Base-by-base conservation (phyloP, 2,329 filamentous ascomycete genomes). In the Beauveria sp. region DNA sequence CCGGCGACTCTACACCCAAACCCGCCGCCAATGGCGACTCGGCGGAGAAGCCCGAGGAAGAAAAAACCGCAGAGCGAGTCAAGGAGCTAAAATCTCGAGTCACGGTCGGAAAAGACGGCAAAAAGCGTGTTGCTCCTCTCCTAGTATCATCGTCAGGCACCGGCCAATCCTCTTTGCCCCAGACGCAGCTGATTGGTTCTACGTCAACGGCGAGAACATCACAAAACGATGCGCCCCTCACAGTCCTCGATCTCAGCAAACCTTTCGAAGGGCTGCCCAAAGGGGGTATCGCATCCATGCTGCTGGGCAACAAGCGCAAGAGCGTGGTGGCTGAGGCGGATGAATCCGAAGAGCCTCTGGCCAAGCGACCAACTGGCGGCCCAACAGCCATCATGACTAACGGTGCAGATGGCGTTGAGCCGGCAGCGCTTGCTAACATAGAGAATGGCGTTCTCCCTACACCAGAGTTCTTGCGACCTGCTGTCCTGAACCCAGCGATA, bases 21-120 rank as follows among this genome's bases (percentile, higher is more conserved):
- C 67, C 71, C 24, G 68, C 71, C 10, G 74, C 75, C 1, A 78
- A 79, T 59, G 77, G 75, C 2, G 70, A 73, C 18, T 60, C 70
- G 6, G 73, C 75, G 16, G 66, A 68, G 24, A 67, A 68, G n/a
- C 64, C 70, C 2, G 72, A 73, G 9, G 77, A 77, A 1, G 80
- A 84, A 65, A 61, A 85, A 70, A 71, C 77, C 4, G 81, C 78
- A 1, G 78, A 83, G 63, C 75, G 81, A 62, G 79, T 84, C 68
- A 80, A 77, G 64, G 79, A 79, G 67, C 75, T 97, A 65, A 97
- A 97, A 74, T 91, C 93, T 64, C 84, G 94, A 57, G 92, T 97
- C 3, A 97, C 93, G 0, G 88, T 97, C 63, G 96, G 91, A 0
- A 97, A 97, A 72, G 93, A 99, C 66, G 94, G 94, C 34, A 97